Percentiles rank a stretch among this genome's conserved stretches.
These are phyloP conservation scores for Clarireedia homoeocarpa DNA, from an alignment of 2,329 filamentous ascomycete species.

Conservation along the genomic window DNA sequence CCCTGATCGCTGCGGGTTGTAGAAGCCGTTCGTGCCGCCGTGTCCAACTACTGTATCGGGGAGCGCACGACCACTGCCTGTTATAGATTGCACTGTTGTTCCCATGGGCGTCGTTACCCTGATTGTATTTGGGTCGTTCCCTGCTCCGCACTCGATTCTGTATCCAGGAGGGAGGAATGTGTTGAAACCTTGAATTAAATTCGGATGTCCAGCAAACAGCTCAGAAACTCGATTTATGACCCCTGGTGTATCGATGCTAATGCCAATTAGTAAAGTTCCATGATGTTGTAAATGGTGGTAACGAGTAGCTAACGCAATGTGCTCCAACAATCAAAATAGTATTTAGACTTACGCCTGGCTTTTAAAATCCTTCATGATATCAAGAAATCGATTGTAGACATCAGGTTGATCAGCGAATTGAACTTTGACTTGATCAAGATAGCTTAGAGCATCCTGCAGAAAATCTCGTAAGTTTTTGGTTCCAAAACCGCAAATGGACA, in stretches of 20 bases:
- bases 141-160: constrained; percentile 89
- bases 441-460: constrained; percentile 71
- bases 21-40: constrained; percentile 34
- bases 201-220: constrained; percentile 91
- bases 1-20: constrained; percentile 26
- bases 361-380: constrained; percentile 99
- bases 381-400: constrained; percentile 92
- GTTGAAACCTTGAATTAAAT: constrained; percentile 94
- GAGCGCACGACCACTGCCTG: constrained; percentile 36
- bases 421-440: constrained; percentile 96
- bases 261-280: neutral
- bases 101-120: constrained; percentile 95
- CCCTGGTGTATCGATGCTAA: constrained; percentile 86
- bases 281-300: neutral
- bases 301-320: constrained; percentile 23
- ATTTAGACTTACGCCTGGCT: constrained; percentile 69
- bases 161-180: constrained; percentile 95
- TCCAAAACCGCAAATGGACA: neutral
- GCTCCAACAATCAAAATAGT: neutral
- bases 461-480: constrained; percentile 11
- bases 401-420: constrained; percentile 95
- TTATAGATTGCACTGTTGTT: constrained; percentile 89
- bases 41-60: constrained; percentile 28
- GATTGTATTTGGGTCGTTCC: constrained; percentile 92
- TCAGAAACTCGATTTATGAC: constrained; percentile 96